A percentile compares a stretch with the other conserved stretches of the same genome.
Evolutionary conservation across 768 basidiomycete genomes (phyloP).

Genomic region (Lactarius akahatsu): DNA sequence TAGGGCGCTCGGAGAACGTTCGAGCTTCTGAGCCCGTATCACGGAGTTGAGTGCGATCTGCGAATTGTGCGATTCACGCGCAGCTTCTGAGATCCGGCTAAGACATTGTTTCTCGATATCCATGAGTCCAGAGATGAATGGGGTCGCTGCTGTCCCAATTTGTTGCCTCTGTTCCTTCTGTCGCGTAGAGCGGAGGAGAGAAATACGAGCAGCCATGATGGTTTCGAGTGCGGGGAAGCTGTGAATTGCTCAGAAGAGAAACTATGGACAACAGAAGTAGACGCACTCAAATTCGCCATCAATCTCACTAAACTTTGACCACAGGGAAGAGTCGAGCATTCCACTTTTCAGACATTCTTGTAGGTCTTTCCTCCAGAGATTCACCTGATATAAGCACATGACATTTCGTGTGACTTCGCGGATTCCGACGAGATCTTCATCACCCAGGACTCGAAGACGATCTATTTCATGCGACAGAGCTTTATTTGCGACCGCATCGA

Average conservation of each 20-base stretch:
- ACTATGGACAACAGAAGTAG: slow-evolving; percentile 1
- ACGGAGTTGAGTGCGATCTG: slow-evolving; percentile 89
- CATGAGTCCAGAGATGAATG: slow-evolving; percentile 50
- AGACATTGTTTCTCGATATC: slow-evolving; percentile 70
- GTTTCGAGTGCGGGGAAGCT: slow-evolving; percentile 78
- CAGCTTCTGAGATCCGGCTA: slow-evolving; percentile 66
- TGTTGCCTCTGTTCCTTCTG: slow-evolving; percentile 71
- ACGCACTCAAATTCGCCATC: slow-evolving; percentile 66
- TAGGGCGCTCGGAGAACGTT: slow-evolving; percentile 44
- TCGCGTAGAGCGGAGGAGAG: slow-evolving; percentile 70
- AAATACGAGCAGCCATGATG: slow-evolving; percentile 77
- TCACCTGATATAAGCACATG: slow-evolving; percentile 79
- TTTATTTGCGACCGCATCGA: slow-evolving; percentile 50
- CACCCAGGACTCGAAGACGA: slow-evolving; percentile 60
- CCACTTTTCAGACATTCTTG: slow-evolving; percentile 40
- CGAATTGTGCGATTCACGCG: slow-evolving; percentile 61
- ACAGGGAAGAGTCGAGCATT: slow-evolving; percentile 38
- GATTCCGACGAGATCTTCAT: slow-evolving; percentile 80
- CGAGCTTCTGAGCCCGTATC: slow-evolving; percentile 67
- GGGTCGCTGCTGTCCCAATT: slow-evolving; percentile 67
- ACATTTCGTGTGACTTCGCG: slow-evolving; percentile 65
- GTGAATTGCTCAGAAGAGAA: slow-evolving; percentile 23
- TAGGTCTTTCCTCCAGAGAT: slow-evolving; percentile 52
- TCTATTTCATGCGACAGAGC: slow-evolving; percentile 61
- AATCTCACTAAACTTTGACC: slow-evolving; percentile 48